Conservation (phyloP, 75 land plant species). For the Picea glauca region DNA sequence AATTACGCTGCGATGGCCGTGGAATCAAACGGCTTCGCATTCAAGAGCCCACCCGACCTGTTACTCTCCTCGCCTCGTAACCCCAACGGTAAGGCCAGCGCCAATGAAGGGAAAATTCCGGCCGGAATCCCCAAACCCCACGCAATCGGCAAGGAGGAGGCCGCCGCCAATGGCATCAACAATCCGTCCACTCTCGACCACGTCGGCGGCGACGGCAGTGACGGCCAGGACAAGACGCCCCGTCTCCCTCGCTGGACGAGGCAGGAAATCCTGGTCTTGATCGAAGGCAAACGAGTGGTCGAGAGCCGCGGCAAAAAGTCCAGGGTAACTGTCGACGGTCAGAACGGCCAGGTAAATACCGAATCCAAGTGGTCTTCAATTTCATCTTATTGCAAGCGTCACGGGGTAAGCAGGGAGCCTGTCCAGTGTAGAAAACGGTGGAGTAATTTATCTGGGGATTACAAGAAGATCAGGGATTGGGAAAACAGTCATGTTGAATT, state of each 20-base stretch:
- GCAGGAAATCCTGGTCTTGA: conserved; percentile 74
- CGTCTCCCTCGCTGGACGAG: conserved; percentile 79
- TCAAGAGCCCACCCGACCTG: not conserved
- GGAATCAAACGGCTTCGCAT: not conserved
- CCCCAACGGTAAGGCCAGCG: no score
- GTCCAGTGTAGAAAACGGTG: conserved; percentile 92
- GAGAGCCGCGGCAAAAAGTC: conserved; percentile 40
- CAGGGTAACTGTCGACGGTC: conserved; percentile 22
- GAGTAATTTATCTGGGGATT: conserved; percentile 85
- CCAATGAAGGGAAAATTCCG: no score
- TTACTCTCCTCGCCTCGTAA: no score
- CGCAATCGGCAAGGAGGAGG: not conserved
- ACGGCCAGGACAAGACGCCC: conserved; percentile 23
- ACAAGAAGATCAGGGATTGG: conserved; percentile 86
- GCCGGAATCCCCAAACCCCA: not conserved
- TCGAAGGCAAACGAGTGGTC: conserved; percentile 53
- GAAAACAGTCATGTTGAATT: conserved; percentile 32
- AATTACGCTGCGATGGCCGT: not conserved
- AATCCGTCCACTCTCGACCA: not conserved
- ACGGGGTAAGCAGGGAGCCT: conserved; percentile 79
- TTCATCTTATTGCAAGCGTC: conserved; percentile 57
- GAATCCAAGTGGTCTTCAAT: conserved; percentile 88
- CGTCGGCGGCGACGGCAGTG: conserved; percentile 22
- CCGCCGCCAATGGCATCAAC: conserved; percentile 5
- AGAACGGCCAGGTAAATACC: conserved; percentile 33